Evolutionary conservation across 768 basidiomycete species (phyloP), one percentile per base, ranked within the genome.

Genomic region (Boletus pseudo-olivaceus): DNA sequence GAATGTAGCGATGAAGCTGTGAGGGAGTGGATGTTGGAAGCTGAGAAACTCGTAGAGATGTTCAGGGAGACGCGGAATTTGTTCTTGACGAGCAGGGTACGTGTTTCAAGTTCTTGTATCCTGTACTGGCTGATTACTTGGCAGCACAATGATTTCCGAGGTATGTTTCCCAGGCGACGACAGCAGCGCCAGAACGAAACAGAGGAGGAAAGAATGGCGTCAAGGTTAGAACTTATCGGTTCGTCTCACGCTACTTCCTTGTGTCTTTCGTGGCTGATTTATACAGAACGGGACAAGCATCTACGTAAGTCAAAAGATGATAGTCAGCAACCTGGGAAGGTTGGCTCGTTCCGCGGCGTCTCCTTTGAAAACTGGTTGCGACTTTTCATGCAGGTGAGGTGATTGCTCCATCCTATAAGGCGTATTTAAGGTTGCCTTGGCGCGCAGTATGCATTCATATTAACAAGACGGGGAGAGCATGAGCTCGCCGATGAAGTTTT

Each of bases 1-100:
- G 67, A 63, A 5, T 77, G 76, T 4, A 75, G 80, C 30, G 71
- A 73, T 3, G 80, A 80, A 11, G 81, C 83, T 4, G 75, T 81
- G 55, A 76, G 81, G 48, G 82, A 87, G 61, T 98, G 94, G 88
- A 72, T 96, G 57, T 65, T 85, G 29, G 85, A 91, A 61, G 91
- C 93, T 1, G 90, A 92, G 65, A 87, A 83, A 61, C 75, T 99
- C 43, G 80, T 97, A 4, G 94, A 97, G 56, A 85, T 82, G 67
- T 98, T 94, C 72, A 76, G 96, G 49, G 87, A 93, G 73, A 94
- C 94, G 1, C 80, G 86, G 56, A 82, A 85, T 56, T 67, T 98
- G 58, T 99, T 96, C 66, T 77, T 87, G 61, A 84, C 87, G 3
- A 85, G 85, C 29, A 73, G 86, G 61, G 93, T 93, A 55, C 62